These are phyloP conservation scores for Multifurca ochricompacta DNA, from an alignment of 768 basidiomycete species.

Conservation along the genomic window DNA sequence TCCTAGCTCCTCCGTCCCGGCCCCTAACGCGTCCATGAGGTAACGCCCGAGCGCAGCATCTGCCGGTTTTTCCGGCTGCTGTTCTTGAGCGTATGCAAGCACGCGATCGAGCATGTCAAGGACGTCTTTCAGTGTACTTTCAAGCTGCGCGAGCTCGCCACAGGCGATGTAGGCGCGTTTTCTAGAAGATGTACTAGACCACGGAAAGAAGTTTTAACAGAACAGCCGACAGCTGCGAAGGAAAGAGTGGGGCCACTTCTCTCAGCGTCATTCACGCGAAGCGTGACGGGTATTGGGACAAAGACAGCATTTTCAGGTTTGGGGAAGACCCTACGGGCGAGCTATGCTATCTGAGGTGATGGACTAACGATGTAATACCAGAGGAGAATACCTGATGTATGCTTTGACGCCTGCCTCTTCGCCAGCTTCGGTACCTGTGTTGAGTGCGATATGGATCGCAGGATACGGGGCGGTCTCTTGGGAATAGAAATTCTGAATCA, in stretches of 20 bases:
- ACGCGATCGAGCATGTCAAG: constrained; percentile 78
- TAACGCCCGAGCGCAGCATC: constrained; percentile 86
- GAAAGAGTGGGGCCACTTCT: constrained; percentile 45
- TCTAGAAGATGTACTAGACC: constrained; percentile 64
- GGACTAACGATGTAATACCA: not conserved
- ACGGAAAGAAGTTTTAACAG: not conserved
- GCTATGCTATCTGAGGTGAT: constrained; percentile 31
- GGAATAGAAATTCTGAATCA: constrained; percentile 97
- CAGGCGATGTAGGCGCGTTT: constrained; percentile 38
- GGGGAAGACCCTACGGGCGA: constrained; percentile 78
- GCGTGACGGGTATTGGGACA: constrained; percentile 80
- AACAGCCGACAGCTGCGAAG: not conserved
- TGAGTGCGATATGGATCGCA: constrained; percentile 85
- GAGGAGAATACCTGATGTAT: constrained; percentile 58
- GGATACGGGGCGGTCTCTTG: constrained; percentile 85
- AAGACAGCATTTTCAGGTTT: constrained; percentile 96
- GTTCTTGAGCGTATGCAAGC: constrained; percentile 73
- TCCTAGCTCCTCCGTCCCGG: constrained; percentile 63
- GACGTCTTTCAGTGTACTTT: constrained; percentile 63
- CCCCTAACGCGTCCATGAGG: constrained; percentile 76
- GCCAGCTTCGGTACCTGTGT: constrained; percentile 67
- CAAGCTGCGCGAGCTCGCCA: constrained; percentile 65
- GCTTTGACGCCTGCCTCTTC: constrained; percentile 71
- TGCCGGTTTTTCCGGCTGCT: constrained; percentile 65
- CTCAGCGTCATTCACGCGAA: constrained; percentile 78